Evolutionary conservation across 441 rosid genomes (phyloP).

Genomic region (Theobroma grandiflorum): DNA sequence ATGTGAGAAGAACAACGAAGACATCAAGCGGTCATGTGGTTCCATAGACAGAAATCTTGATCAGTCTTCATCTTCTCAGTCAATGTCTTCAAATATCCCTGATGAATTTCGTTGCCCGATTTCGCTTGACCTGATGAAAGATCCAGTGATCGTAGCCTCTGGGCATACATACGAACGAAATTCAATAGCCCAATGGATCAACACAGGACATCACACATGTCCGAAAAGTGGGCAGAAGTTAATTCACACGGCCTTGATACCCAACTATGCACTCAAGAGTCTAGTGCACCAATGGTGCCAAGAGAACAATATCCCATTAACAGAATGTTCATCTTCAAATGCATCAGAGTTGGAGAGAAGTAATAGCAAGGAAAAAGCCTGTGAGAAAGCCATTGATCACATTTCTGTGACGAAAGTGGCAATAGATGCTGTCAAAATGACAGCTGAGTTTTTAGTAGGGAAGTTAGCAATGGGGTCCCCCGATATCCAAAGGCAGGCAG

Average conservation of each 20-base stretch:
- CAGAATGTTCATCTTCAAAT: constrained; percentile 46
- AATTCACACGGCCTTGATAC: constrained; percentile 73
- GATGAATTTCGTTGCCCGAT: constrained; percentile 77
- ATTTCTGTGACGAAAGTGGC: constrained; percentile 60
- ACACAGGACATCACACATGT: constrained; percentile 72
- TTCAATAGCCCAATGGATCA: constrained; percentile 76
- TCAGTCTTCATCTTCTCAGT: constrained; percentile 50
- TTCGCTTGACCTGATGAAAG: constrained; percentile 74
- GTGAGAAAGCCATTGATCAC: constrained; percentile 52
- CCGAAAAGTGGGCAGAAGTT: constrained; percentile 75
- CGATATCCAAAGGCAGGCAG: constrained; percentile 69
- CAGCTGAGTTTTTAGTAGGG: constrained; percentile 78
- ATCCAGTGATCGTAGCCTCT: constrained; percentile 72
- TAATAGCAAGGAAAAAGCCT: constrained; percentile 36
- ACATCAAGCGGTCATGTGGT: constrained; percentile 30
- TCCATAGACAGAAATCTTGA: constrained; percentile 33
- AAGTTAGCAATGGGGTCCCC: constrained; percentile 75
- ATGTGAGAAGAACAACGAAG: constrained; percentile 36
- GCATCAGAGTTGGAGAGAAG: constrained; percentile 36
- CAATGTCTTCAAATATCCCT: constrained; percentile 47
- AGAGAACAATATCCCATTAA: constrained; percentile 55
- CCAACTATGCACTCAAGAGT: constrained; percentile 73
- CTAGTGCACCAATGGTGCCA: constrained; percentile 72
- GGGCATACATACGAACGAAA: constrained; percentile 74
- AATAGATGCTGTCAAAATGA: constrained; percentile 62